Percentiles rank a stretch among this genome's conserved stretches.
These are phyloP conservation scores for Hypoxylon subgilvum DNA, from an alignment of 495 filamentous ascomycete genomes.

Conservation along the genomic window DNA sequence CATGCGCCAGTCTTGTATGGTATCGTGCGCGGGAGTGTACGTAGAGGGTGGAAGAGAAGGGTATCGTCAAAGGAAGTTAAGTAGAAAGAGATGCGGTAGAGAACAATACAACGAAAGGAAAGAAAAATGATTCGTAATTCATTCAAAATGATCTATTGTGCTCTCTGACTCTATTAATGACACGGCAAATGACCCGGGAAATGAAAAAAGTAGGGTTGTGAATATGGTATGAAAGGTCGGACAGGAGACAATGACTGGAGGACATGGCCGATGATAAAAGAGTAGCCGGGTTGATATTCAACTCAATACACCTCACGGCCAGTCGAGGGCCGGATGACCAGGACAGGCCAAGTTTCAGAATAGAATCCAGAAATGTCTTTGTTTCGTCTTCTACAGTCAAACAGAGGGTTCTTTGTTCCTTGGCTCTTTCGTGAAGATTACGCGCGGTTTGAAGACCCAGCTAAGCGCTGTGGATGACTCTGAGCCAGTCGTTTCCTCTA, in stretches of 20 bases:
- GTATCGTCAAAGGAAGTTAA: constrained; percentile 24
- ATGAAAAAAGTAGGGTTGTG: constrained; percentile 15
- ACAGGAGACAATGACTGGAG: constrained; percentile 27
- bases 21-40: constrained; percentile 7
- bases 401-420: constrained; percentile 31
- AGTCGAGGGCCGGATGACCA: constrained; percentile 22
- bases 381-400: constrained; percentile 24
- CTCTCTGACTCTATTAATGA: constrained; percentile 25
- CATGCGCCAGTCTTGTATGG: constrained; percentile 7
- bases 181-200: constrained; percentile 3
- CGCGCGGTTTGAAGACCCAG: constrained; percentile 30
- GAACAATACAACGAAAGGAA: constrained; percentile 6
- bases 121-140: constrained; percentile 12
- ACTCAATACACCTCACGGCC: constrained; percentile 14
- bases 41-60: constrained; percentile 2
- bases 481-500: constrained; percentile 30
- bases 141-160: constrained; percentile 33
- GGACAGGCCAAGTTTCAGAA: constrained; percentile 30
- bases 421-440: constrained; percentile 30
- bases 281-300: constrained; percentile 9
- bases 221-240: constrained; percentile 2
- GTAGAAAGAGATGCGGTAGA: constrained; percentile 15
- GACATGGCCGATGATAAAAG: constrained; percentile 24
- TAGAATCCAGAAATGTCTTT: constrained; percentile 29
- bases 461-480: constrained; percentile 34